Evolutionary conservation across 78 protist species (phyloP).

Genomic region (Dictyostelium brefeldianum): DNA sequence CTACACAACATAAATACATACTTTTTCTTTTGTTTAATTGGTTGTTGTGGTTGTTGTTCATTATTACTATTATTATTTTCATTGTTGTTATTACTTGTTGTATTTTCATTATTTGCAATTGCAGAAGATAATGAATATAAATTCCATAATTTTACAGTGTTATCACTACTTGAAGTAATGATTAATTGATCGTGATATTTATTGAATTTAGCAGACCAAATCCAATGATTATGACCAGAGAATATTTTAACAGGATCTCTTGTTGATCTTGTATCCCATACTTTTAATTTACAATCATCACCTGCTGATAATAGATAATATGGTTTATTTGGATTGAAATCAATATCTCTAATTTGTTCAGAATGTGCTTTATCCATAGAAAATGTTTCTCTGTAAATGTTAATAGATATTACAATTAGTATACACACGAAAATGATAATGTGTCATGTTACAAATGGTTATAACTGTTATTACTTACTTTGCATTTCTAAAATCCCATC

Average conservation of each 20-base stretch:
- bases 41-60: neutral
- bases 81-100: neutral
- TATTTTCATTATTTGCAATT: neutral
- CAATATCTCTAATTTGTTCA: conserved; percentile 71
- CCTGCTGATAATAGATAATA: conserved; percentile 75
- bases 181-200: conserved; percentile 74
- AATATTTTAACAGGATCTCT: conserved; percentile 60
- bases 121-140: conserved; percentile 65
- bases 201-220: conserved; percentile 78
- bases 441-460: too few relatives aligned
- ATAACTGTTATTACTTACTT: conserved; percentile 46
- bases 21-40: conserved; percentile 50
- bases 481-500: conserved; percentile 78
- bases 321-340: conserved; percentile 78
- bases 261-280: conserved; percentile 79
- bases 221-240: conserved; percentile 82
- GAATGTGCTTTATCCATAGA: conserved; percentile 74
- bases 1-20: conserved; percentile 6
- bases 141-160: conserved; percentile 79
- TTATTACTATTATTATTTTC: neutral
- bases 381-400: conserved; percentile 73
- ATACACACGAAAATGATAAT: neutral
- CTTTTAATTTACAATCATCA: conserved; percentile 76
- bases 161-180: conserved; percentile 69
- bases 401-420: too few relatives aligned